Percentiles rank a stretch among this genome's conserved stretches.
These are phyloP conservation scores for Gossypium lobatum DNA, from an alignment of 441 rosid species.

Conservation along the genomic window DNA sequence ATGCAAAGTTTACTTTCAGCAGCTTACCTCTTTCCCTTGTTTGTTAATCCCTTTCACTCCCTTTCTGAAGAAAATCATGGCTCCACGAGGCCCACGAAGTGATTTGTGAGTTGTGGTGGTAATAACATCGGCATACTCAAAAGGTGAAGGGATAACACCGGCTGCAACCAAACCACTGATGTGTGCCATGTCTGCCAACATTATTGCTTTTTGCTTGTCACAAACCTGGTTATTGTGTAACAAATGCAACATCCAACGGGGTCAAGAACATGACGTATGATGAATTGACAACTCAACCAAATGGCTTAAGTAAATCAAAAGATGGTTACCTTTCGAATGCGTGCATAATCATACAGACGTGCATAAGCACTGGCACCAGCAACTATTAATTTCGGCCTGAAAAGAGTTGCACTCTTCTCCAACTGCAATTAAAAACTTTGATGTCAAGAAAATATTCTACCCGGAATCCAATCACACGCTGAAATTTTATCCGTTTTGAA, in stretches of 20 bases:
- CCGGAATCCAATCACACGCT: not conserved
- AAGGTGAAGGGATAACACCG: slow-evolving; percentile 95
- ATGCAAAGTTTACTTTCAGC: not conserved
- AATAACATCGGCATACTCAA: slow-evolving; percentile 91
- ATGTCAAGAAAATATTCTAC: not conserved
- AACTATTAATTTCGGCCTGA: slow-evolving; percentile 90
- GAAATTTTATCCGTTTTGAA: not conserved
- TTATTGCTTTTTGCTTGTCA: slow-evolving; percentile 84
- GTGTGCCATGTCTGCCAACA: slow-evolving; percentile 98
- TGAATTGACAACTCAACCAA: not conserved
- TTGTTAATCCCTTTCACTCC: slow-evolving; percentile 89
- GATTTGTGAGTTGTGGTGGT: slow-evolving; percentile 98
- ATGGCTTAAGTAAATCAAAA: slow-evolving; percentile 8
- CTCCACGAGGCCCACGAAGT: slow-evolving; percentile 98
- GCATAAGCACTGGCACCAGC: slow-evolving; percentile 99
- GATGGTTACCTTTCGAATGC: slow-evolving; percentile 68
- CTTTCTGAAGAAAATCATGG: slow-evolving; percentile 94
- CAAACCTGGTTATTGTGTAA: slow-evolving; percentile 54
- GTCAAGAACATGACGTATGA: not conserved
- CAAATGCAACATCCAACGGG: slow-evolving; percentile 12
- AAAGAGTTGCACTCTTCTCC: slow-evolving; percentile 90
- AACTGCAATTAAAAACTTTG: slow-evolving; percentile 40
- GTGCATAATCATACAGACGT: slow-evolving; percentile 86
- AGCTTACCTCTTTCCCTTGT: slow-evolving; percentile 85
- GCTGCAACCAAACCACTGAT: slow-evolving; percentile 97